phyloP scores from a whole-genome alignment of 1,139 yeast species.

The Scheffersomyces segobiensis region DNA sequence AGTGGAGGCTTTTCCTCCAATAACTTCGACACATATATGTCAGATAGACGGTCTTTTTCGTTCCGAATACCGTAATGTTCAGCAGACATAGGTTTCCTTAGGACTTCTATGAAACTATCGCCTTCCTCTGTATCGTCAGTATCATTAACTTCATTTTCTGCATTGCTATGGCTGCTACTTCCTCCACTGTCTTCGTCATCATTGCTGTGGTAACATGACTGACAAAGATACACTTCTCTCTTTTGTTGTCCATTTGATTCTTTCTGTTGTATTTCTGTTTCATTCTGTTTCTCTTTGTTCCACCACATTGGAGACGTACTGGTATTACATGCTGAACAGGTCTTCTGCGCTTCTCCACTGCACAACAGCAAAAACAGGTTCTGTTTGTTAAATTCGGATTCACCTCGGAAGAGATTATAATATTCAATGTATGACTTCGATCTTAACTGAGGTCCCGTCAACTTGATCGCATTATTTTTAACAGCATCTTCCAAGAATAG shows the following conservation, averaged over 20 bases:
- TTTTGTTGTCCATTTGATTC: neutral
- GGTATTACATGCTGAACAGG: constrained; percentile 27
- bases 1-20: neutral
- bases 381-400: constrained; percentile 10
- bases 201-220: constrained; percentile 30
- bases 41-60: constrained; percentile 26
- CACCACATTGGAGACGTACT: constrained; percentile 45
- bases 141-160: constrained; percentile 1
- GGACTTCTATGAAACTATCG: constrained; percentile 19
- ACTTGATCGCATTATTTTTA: constrained; percentile 18
- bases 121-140: constrained; percentile 9
- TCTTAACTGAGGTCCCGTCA: constrained; percentile 35
- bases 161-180: constrained; percentile 4
- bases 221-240: constrained; percentile 22
- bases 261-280: constrained; percentile 6
- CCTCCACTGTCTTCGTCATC: constrained; percentile 5
- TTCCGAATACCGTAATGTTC: constrained; percentile 33
- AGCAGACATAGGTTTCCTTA: constrained; percentile 35
- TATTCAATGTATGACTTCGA: constrained; percentile 31
- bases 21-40: constrained; percentile 8
- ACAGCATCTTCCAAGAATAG: constrained; percentile 43
- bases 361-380: constrained; percentile 2
- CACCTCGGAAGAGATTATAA: constrained; percentile 16
- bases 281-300: constrained; percentile 11
- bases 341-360: constrained; percentile 1